These are phyloP conservation scores for Dillenia turbinata DNA, from an alignment of 164 flowering plant genomes.

Conservation along the genomic window DNA sequence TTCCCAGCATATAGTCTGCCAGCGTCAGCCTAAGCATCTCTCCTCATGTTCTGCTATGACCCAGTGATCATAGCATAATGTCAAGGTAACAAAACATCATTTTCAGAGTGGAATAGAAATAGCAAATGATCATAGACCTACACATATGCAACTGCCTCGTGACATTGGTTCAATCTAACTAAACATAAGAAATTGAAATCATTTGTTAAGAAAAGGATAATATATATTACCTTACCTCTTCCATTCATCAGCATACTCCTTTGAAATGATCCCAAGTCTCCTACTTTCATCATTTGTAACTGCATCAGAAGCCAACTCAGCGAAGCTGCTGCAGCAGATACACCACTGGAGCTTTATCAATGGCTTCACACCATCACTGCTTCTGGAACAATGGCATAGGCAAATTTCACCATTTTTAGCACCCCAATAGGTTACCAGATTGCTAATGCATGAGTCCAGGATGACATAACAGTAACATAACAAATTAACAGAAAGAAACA, in stretches of 20 bases:
- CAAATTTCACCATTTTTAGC: constrained; percentile 84
- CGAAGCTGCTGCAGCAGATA: constrained; percentile 69
- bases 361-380: constrained; percentile 87
- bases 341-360: constrained; percentile 96
- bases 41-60: too few species aligned
- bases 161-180: too few species aligned
- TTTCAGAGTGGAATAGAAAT: too few species aligned
- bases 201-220: neutral
- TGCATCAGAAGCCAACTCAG: constrained; percentile 76
- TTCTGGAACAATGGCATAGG: constrained; percentile 91
- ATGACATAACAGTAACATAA: neutral
- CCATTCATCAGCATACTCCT: constrained; percentile 88
- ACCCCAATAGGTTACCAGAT: constrained; percentile 27
- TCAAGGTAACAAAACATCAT: too few species aligned
- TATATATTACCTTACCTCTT: constrained; percentile 48
- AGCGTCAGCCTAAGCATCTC: too few species aligned
- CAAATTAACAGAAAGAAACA: neutral
- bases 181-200: too few species aligned
- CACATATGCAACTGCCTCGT: too few species aligned
- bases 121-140: too few species aligned
- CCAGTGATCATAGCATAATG: constrained; percentile 26
- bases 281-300: constrained; percentile 47
- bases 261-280: constrained; percentile 78
- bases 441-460: neutral
- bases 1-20: too few species aligned